A percentile compares a stretch with the other conserved stretches of the same genome.
These are phyloP conservation scores for Herpetospermum pedunculosum DNA, from an alignment of 306 rosid genomes.

Conservation along the genomic window DNA sequence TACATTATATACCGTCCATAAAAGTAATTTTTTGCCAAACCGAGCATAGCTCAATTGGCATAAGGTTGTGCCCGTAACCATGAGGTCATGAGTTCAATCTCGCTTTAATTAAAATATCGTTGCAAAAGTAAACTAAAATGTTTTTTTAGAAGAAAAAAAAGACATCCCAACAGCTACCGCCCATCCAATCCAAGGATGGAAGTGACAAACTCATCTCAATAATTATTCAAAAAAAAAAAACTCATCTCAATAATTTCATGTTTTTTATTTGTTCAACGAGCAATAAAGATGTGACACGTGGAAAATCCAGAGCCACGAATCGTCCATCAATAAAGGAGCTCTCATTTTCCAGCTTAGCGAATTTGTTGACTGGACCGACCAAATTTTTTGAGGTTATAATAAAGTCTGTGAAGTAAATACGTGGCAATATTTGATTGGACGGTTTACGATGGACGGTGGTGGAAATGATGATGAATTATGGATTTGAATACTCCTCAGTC, in stretches of 20 bases:
- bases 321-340: background rate
- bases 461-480: background rate
- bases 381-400: background rate
- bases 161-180: background rate
- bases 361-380: background rate
- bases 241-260: background rate
- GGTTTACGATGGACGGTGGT: background rate
- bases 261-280: background rate
- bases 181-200: background rate
- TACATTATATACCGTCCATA: no score
- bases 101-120: no score
- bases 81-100: no score
- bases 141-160: no score
- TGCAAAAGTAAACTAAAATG: no score
- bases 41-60: no score
- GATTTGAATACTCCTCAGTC: background rate
- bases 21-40: no score
- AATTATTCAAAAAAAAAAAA: background rate
- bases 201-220: background rate
- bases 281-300: background rate
- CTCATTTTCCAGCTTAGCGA: background rate
- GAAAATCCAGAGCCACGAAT: background rate
- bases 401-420: background rate
- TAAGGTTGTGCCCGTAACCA: no score
- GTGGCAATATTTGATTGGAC: background rate